Conservation (phyloP, 495 filamentous ascomycete species). For the Talaromyces proteolyticus region DNA sequence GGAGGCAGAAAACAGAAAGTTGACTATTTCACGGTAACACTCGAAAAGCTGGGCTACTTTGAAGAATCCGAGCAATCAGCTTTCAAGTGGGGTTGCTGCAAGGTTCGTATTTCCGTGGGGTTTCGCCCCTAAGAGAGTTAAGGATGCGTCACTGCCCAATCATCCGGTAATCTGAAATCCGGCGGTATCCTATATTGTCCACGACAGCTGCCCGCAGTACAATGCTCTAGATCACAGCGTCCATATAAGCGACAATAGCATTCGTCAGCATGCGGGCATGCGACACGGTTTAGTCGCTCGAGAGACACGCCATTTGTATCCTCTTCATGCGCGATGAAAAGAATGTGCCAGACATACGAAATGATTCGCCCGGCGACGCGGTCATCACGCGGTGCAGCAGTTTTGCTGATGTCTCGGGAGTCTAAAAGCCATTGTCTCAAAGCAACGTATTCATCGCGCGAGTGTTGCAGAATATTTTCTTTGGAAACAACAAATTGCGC, state of each 20-base stretch:
- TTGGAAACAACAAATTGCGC: constrained; percentile 37
- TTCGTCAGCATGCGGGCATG: constrained; percentile 32
- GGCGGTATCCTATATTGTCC: constrained; percentile 32
- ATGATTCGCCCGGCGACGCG: constrained; percentile 30
- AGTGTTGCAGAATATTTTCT: constrained; percentile 28
- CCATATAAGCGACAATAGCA: constrained; percentile 43
- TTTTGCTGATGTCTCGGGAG: constrained; percentile 10
- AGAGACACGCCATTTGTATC: constrained; percentile 31
- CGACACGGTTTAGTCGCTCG: constrained; percentile 27
- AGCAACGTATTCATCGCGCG: constrained; percentile 30
- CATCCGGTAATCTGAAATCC: constrained; percentile 28
- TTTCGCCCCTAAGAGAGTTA: too few relatives aligned
- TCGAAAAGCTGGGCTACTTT: too few relatives aligned
- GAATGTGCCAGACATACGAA: constrained; percentile 38
- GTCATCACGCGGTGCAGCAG: constrained; percentile 31
- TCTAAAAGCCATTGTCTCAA: constrained; percentile 39
- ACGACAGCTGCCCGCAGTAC: constrained; percentile 21
- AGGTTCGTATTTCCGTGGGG: too few relatives aligned
- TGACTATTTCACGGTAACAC: too few relatives aligned
- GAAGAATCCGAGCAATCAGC: too few relatives aligned
- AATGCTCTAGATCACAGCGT: constrained; percentile 24
- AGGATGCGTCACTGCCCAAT: constrained; percentile 24
- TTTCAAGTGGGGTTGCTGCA: too few relatives aligned
- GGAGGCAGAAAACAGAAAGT: not conserved
- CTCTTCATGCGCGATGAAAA: constrained; percentile 32